Base-by-base conservation (phyloP, 768 basidiomycete genomes). In the Brasilioporus rufonigricans region DNA sequence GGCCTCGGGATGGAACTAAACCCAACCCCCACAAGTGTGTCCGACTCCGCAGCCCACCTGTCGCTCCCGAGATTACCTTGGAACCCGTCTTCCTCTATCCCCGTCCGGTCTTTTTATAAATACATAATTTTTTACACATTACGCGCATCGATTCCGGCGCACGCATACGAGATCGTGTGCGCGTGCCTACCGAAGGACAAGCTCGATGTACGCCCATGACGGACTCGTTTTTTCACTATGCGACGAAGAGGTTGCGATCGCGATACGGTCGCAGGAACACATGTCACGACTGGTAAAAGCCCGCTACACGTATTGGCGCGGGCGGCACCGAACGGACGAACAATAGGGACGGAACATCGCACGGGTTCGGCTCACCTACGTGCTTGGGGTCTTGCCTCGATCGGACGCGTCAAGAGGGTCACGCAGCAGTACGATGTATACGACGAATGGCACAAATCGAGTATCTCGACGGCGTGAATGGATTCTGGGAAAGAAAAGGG, bases 51-150 rank as follows among this genome's bases (percentile, higher is more conserved):
- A 40, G 18, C 48, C 55, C 24, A 45, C 53, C 54, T 26, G 65
- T 65, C 58, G 61, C 61, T 70, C 62, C 62, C 64, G 66, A 70
- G 57, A 66, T 63, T 60, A 50, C 54, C 40, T 53, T 48, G 47
- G 44, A 51, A 40, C 44, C 50, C 31, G 29, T 46, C 33, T 14
- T 10, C 52, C 55, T 47, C 54, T 65, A 68, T 55, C 60, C 52
- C 65, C 63, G 57, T 54, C 38, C 16, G 48, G 40, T 44, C 44
- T 40, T 49, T 57, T 54, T 50, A 64, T 45, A 41, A 60, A 50
- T 50, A 53, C 47, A 47, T 60, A 36, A 35, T 40, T 43, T 35
- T 50, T 57, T 47, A 23, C 24, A 1, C 45, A n/a, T 50, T 54
- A 56, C 31, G 45, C 53, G 38, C 52, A 12, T 24, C 29, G 13